Base-by-base conservation (phyloP, 306 rosid genomes). In the Castanea sativa region DNA sequence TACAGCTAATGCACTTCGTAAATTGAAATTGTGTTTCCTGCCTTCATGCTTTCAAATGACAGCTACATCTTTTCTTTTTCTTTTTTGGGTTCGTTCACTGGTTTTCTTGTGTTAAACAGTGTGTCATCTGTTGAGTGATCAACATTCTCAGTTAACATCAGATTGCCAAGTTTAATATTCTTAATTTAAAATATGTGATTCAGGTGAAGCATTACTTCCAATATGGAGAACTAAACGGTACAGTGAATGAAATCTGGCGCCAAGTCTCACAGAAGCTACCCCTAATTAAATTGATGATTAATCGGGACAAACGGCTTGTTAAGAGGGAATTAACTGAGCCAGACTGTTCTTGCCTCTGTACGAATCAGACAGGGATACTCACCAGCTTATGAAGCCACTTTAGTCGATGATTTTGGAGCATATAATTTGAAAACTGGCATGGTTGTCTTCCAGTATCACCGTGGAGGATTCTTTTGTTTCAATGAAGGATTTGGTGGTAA, bases 181-280 rank as follows among this genome's bases (percentile, higher is more conserved):
- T 51, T 4, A 58, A 81, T 64, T 27, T 30, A 60, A 75, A 77
- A 59, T 58, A 7, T 63, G 57, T 76, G 74, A 86, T 84, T 72
- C 89, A 95, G 99, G 92, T 93, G 86, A 95, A 85, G 85, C 88
- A 78, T 57, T 95, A 88, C 83, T 95, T 95, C 60, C 84, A 89
- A 68, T 95, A 93, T 13, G 91, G 60, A 5, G 89, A 76, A 49
- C 78, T 84, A 21, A 83, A 89, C 14, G 94, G 92, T 43, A 76
- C 97, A 4, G 90, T 90, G 59, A 87, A 88, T 58, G 96, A 95
- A 83, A 93, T 93, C 80, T 95, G 99, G 99, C 96, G 89, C 77
- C 99, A 95, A 77, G 85, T 93, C 41, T 84, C 94, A 2, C 93
- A 74, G 73, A 95, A 95, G 89, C 85, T 93, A 38, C 96, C 98